Base-by-base conservation (phyloP, 257 asterid species). In the Lycium barbarum region DNA sequence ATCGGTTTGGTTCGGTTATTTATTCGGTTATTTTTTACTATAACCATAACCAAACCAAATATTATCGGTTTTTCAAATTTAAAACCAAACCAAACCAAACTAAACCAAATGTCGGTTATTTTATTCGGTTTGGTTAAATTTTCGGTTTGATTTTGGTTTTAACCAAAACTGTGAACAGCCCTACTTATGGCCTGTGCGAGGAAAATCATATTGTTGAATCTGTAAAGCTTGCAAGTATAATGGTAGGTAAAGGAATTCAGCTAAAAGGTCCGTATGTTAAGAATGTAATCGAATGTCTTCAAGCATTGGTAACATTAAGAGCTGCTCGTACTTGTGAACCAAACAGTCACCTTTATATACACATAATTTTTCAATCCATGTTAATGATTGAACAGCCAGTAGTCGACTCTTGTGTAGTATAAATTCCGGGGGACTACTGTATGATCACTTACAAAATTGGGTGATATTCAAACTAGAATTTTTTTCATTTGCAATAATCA, bases 131-230 rank as follows among this genome's bases (percentile, higher is more conserved):
- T n/a, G n/a, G n/a, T n/a, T n/a, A n/a, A n/a, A n/a, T n/a, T n/a
- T n/a, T n/a, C n/a, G n/a, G n/a, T n/a, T n/a, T n/a, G n/a, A n/a
- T n/a, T n/a, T n/a, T n/a, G n/a, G n/a, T n/a, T n/a, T n/a, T n/a
- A n/a, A n/a, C n/a, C n/a, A n/a, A n/a, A n/a, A n/a, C n/a, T n/a
- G n/a, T n/a, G n/a, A n/a, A n/a, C n/a, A n/a, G n/a, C n/a, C n/a
- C n/a, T n/a, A n/a, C 85, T 40, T 93, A 74, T 74, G 91, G 88
- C 68, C 93, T 95, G 26, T 89, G 93, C 84, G 85, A 82, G 83
- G 91, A 85, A 51, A 91, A 85, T 73, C 87, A 79, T 84, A 88
- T 90, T 65, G n/a, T 18, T 5, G 97, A 94, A 83, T 94, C 92
- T 80, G 84, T 73, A 57, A 85, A 82, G 85, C 70, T 94, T 84